phyloP scores from a whole-genome alignment of 164 flowering plant genomes.

The Malania oleifera region DNA sequence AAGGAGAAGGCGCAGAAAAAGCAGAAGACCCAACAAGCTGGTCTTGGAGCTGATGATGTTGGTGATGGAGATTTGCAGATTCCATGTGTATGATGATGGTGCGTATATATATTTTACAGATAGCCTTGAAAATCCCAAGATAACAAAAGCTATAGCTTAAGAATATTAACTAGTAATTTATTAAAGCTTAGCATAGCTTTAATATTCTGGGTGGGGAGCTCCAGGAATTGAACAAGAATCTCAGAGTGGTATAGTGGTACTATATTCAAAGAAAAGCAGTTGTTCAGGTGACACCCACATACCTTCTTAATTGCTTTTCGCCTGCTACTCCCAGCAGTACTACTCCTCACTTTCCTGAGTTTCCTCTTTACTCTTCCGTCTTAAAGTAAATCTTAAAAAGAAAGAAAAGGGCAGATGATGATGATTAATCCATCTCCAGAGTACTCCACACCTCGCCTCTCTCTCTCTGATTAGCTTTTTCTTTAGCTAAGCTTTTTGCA shows the following conservation, averaged over 20 bases:
- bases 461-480: neutral
- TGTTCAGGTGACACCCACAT: too few species aligned
- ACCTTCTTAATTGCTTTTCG: too few species aligned
- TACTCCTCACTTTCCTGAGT: neutral
- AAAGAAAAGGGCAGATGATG: neutral
- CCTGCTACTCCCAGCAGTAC: too few species aligned
- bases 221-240: too few species aligned
- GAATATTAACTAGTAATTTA: too few species aligned
- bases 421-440: neutral
- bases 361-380: neutral
- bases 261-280: too few species aligned
- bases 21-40: neutral
- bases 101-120: neutral
- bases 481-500: too few species aligned
- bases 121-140: neutral
- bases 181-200: too few species aligned
- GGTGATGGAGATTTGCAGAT: neutral
- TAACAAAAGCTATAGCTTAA: too few species aligned
- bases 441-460: neutral
- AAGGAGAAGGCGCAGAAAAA: neutral
- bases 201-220: too few species aligned
- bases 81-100: neutral
- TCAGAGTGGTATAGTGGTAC: too few species aligned
- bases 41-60: neutral
- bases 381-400: neutral